Percentiles rank a stretch among this genome's conserved stretches.
These are phyloP conservation scores for Sphagnum tenellum DNA, from an alignment of 225 moss, liverwort and hornwort species.

Conservation along the genomic window DNA sequence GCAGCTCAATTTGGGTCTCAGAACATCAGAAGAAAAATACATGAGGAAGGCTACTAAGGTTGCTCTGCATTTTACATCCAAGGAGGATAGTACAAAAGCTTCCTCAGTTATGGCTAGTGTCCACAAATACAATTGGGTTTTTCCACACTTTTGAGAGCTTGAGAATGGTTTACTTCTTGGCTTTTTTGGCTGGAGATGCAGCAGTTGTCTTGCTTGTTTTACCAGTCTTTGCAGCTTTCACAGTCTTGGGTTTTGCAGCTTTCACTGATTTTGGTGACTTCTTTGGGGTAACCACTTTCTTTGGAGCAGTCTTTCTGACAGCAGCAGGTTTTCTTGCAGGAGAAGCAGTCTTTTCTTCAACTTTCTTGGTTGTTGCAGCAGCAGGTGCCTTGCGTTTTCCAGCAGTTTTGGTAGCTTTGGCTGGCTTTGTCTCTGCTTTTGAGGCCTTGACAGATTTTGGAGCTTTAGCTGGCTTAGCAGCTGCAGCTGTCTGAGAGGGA, in stretches of 20 bases:
- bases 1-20: too few species aligned
- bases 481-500: neutral
- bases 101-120: too few species aligned
- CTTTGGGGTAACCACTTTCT: conserved; percentile 50
- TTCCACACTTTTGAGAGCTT: too few species aligned
- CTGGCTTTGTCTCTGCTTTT: conserved; percentile 16
- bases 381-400: conserved; percentile 32
- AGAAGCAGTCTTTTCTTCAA: conserved; percentile 9
- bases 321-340: conserved; percentile 32
- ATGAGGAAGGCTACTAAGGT: too few species aligned
- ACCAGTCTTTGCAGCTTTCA: conserved; percentile 1
- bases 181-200: conserved; percentile 27
- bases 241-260: conserved; percentile 28
- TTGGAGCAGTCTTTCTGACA: conserved; percentile 24
- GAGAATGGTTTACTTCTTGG: conserved; percentile 48
- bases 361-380: conserved; percentile 24
- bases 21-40: too few species aligned
- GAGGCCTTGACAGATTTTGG: conserved; percentile 10
- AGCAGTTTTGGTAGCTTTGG: conserved; percentile 8
- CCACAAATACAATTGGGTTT: too few species aligned
- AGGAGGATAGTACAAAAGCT: too few species aligned
- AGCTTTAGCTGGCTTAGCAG: conserved; percentile 30
- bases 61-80: too few species aligned
- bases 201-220: conserved; percentile 35
- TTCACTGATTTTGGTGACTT: conserved; percentile 38